Conservation (phyloP, 2,329 filamentous ascomycete species). For the Knufia petricola region DNA sequence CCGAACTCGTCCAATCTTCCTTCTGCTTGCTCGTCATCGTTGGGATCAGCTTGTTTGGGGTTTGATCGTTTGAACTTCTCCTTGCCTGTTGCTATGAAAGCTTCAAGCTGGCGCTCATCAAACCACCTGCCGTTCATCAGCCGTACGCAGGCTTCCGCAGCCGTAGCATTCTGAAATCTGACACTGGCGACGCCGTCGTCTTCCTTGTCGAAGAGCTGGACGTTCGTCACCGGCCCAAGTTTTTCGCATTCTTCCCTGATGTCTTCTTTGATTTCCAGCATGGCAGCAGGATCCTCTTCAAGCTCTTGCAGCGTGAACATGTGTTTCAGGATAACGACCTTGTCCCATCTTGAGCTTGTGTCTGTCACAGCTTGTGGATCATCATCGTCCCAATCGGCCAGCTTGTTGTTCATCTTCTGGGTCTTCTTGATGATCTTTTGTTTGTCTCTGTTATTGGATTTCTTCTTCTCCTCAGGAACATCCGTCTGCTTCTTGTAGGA, state of each 20-base stretch:
- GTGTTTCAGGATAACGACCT: constrained; percentile 76
- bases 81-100: constrained; percentile 59
- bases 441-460: constrained; percentile 55
- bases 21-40: constrained; percentile 42
- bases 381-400: constrained; percentile 94
- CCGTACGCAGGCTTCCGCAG: constrained; percentile 61
- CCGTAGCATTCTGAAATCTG: constrained; percentile 62
- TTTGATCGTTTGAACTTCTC: constrained; percentile 64
- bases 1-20: constrained; percentile 39
- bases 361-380: constrained; percentile 54
- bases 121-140: constrained; percentile 75
- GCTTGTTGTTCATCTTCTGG: constrained; percentile 75
- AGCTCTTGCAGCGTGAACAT: constrained; percentile 87
- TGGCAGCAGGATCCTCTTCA: constrained; percentile 69
- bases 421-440: constrained; percentile 86
- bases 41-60: constrained; percentile 32
- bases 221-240: constrained; percentile 78
- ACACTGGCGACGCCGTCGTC: constrained; percentile 75
- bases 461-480: constrained; percentile 42
- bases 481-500: constrained; percentile 87
- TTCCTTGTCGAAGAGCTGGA: constrained; percentile 83
- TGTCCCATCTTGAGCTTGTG: constrained; percentile 55
- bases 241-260: constrained; percentile 83
- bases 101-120: constrained; percentile 60
- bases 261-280: constrained; percentile 90